Conservation (phyloP, 2,329 filamentous ascomycete species). For the Diaporthe sp. region DNA sequence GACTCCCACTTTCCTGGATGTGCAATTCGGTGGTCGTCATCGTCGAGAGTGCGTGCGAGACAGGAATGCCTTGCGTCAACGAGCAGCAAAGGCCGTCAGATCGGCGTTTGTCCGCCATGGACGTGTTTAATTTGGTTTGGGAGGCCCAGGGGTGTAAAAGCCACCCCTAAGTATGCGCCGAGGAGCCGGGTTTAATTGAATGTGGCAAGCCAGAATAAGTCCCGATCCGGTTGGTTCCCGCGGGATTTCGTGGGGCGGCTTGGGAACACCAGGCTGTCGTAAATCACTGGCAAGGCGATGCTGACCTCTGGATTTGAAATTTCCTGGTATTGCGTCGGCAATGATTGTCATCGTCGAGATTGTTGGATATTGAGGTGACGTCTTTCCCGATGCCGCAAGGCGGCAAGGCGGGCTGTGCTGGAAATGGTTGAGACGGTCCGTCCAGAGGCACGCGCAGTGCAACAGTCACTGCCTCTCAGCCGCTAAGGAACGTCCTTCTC, state of each 20-base stretch:
- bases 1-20: not conserved
- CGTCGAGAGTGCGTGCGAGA: not conserved
- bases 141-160: not conserved
- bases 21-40: not conserved
- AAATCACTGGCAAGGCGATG: not conserved
- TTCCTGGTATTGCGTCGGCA: not conserved
- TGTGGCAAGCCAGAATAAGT: slow-evolving; percentile 1
- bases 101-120: not conserved
- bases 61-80: not conserved
- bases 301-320: not conserved
- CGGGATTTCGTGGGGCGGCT: not conserved
- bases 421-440: not conserved
- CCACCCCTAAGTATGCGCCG: not conserved
- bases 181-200: not conserved
- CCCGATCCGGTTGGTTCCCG: slow-evolving; percentile 6
- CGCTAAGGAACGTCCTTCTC: slow-evolving; percentile 72
- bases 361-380: not conserved
- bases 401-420: not conserved
- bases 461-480: slow-evolving; percentile 51
- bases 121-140: slow-evolving; percentile 14
- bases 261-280: not conserved
- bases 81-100: not conserved
- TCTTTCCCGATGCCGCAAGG: not conserved
- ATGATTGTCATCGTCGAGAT: not conserved
- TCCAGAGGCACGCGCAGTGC: not conserved